Conservation (phyloP, 306 rosid species). For the Arachis stenosperma region DNA sequence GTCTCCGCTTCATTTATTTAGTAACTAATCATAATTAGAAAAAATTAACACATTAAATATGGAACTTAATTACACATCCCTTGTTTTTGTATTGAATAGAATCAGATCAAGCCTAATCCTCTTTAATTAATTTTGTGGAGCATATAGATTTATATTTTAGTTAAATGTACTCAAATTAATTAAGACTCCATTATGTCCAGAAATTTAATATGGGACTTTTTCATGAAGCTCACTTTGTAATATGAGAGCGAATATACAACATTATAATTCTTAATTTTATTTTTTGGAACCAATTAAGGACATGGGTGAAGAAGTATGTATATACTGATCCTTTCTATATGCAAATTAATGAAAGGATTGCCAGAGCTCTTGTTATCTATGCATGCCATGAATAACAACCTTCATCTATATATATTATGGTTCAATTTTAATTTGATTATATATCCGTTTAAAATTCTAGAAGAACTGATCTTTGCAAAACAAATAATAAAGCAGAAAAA, state of each 20-base stretch:
- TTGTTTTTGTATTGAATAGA: not conserved
- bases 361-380: not conserved
- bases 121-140: constrained; percentile 5
- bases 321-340: not conserved
- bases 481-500: too few relatives aligned
- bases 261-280: not conserved
- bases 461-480: not conserved
- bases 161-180: constrained; percentile 11
- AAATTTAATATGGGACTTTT: constrained; percentile 14
- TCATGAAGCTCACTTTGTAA: constrained; percentile 15
- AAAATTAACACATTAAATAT: too few relatives aligned
- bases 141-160: constrained; percentile 12
- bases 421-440: constrained; percentile 31
- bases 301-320: constrained; percentile 3
- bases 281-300: constrained; percentile 22
- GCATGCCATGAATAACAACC: constrained; percentile 33
- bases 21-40: not conserved
- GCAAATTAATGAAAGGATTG: not conserved
- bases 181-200: constrained; percentile 26
- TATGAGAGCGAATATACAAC: constrained; percentile 1
- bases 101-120: constrained; percentile 34
- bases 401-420: not conserved
- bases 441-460: constrained; percentile 14
- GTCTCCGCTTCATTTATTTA: not conserved
- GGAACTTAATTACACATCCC: not conserved